Percentiles rank a stretch among this genome's conserved stretches.
Conservation (phyloP, 2,329 filamentous ascomycete species). For the Xenosphaeropsis pyriputrescens region DNA sequence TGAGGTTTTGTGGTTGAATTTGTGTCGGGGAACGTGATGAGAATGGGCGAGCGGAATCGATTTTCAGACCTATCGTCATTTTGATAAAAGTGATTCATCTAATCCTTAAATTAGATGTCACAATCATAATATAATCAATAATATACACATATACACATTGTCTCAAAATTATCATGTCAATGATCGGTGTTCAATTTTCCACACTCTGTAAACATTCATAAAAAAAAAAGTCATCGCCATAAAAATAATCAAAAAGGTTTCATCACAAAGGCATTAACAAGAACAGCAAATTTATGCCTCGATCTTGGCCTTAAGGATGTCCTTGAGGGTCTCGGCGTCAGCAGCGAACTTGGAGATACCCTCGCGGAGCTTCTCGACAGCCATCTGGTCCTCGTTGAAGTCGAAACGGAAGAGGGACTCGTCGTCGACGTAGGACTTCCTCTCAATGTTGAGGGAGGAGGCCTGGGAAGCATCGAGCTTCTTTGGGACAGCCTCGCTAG, state of each 20-base stretch:
- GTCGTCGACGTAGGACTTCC: conserved; percentile 81
- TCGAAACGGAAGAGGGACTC: conserved; percentile 92
- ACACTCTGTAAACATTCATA: no score
- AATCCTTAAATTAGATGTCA: no score
- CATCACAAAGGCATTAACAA: background rate
- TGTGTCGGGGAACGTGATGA: no score
- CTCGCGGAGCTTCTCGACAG: conserved; percentile 96
- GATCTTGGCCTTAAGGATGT: conserved; percentile 80
- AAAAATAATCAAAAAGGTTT: background rate
- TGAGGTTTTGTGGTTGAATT: no score
- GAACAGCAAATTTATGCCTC: conserved; percentile 9
- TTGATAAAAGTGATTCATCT: no score
- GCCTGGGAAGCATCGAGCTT: conserved; percentile 72
- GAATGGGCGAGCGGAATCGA: no score
- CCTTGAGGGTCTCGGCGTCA: conserved; percentile 87
- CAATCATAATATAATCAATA: no score
- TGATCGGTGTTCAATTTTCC: no score
- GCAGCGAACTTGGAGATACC: conserved; percentile 99
- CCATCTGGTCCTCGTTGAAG: conserved; percentile 99
- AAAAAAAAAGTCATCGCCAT: no score
- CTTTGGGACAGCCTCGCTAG: conserved; percentile 66
- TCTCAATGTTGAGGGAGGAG: conserved; percentile 57
- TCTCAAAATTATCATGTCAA: no score
- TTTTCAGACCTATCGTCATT: no score
- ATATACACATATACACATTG: no score